A percentile compares a stretch with the other conserved stretches of the same genome.
Evolutionary conservation across 2,329 filamentous ascomycete genomes (phyloP).

Genomic region (Erysiphe pulchra): DNA sequence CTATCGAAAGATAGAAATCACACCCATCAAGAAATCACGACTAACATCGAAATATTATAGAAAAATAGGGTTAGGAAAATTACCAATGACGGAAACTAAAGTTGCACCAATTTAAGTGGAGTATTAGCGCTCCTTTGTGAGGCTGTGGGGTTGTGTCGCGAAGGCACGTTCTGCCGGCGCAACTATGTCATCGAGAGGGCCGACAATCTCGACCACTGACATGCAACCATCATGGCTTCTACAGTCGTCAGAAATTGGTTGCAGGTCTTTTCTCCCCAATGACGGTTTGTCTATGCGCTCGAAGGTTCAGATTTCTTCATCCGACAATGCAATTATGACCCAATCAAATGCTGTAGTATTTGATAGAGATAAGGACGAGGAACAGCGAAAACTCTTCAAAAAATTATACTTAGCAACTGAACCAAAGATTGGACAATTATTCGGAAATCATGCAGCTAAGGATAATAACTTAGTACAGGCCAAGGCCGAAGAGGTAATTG

Average conservation of each 20-base stretch:
- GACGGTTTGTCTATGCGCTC: conserved; percentile 26
- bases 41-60: conserved; percentile 6
- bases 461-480: conserved; percentile 8
- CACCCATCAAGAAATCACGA: conserved; percentile 6
- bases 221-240: conserved; percentile 39
- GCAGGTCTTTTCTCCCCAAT: conserved; percentile 26
- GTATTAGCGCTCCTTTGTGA: conserved; percentile 5
- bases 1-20: conserved; percentile 2
- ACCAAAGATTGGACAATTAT: conserved; percentile 51
- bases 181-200: conserved; percentile 8
- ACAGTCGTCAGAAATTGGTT: conserved; percentile 24
- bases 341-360: conserved; percentile 21
- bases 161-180: conserved; percentile 5
- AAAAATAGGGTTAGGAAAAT: conserved; percentile 3
- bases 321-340: conserved; percentile 17
- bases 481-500: conserved; percentile 10
- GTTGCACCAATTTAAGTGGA: conserved; percentile 8
- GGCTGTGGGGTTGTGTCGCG: conserved; percentile 7
- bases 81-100: conserved; percentile 8
- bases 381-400: conserved; percentile 46
- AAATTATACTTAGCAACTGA: conserved; percentile 57
- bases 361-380: conserved; percentile 30
- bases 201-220: conserved; percentile 6
- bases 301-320: conserved; percentile 8
- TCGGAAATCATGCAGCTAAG: conserved; percentile 21